These are phyloP conservation scores for Acanthamoeba rhysodes DNA, from an alignment of 208 protist species.

Conservation along the genomic window DNA sequence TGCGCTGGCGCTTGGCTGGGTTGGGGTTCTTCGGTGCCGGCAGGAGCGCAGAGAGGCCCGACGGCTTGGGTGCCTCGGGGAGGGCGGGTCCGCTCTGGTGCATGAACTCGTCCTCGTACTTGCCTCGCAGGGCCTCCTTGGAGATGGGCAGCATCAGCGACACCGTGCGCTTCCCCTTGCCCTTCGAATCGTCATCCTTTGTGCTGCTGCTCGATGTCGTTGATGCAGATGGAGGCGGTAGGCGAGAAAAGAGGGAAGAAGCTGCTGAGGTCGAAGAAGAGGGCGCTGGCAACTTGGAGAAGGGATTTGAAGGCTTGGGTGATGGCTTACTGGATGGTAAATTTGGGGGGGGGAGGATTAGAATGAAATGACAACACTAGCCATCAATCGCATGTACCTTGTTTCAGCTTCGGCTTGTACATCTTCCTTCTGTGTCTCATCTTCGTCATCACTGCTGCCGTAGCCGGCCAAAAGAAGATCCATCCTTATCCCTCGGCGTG, in stretches of 20 bases:
- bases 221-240: not conserved
- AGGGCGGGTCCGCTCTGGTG: not conserved
- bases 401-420: not conserved
- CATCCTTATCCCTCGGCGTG: not conserved
- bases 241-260: not conserved
- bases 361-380: not conserved
- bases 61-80: not conserved
- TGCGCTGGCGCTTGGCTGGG: not conserved
- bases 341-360: not conserved
- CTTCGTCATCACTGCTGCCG: conserved; percentile 1
- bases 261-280: not conserved
- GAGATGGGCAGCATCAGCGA: conserved; percentile 19
- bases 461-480: conserved; percentile 14
- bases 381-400: not conserved
- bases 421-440: conserved; percentile 4
- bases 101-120: conserved; percentile 49
- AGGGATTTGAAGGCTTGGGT: not conserved
- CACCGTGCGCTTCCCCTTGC: conserved; percentile 7
- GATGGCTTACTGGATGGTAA: not conserved
- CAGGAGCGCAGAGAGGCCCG: conserved; percentile 13
- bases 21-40: conserved; percentile 28
- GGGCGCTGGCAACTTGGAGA: not conserved
- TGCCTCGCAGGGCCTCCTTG: not conserved
- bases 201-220: not conserved
- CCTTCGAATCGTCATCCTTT: not conserved